A percentile compares a stretch with the other conserved stretches of the same genome.
phyloP scores from a whole-genome alignment of 306 rosid species.

The cucumber (Cucumis sativus) region DNA sequence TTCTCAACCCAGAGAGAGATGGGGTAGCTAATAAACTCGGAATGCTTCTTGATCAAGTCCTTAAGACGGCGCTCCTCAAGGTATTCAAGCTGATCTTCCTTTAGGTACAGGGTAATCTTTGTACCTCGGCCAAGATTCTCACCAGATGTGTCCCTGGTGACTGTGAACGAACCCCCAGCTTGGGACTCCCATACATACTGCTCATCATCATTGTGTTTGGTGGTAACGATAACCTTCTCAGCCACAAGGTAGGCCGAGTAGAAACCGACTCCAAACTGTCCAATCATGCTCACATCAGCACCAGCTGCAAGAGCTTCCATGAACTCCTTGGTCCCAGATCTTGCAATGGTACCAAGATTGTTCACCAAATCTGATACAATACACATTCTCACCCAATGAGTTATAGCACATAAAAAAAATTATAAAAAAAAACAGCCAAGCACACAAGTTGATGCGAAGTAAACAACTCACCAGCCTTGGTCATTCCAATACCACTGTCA shows the following conservation, averaged over 20 bases:
- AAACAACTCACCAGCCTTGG: slow-evolving; percentile 2
- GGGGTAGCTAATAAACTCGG: slow-evolving; percentile 23
- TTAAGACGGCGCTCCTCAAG: slow-evolving; percentile 20
- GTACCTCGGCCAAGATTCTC: slow-evolving; percentile 19
- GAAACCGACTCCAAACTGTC: slow-evolving; percentile 1
- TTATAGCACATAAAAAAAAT: not conserved
- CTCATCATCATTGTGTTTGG: slow-evolving; percentile 20
- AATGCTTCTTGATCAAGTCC: slow-evolving; percentile 9
- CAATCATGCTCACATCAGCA: slow-evolving; percentile 3
- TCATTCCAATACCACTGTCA: not conserved
- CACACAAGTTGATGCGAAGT: not conserved
- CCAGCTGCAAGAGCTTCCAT: not conserved
- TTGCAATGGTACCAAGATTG: not conserved
- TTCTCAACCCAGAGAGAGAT: slow-evolving; percentile 22
- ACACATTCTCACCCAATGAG: not conserved
- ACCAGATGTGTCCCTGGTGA: slow-evolving; percentile 14
- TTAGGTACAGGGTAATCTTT: slow-evolving; percentile 18
- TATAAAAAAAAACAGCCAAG: not conserved
- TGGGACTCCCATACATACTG: slow-evolving; percentile 24
- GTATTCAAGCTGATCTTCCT: slow-evolving; percentile 21
- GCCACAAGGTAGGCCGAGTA: slow-evolving; percentile 7
- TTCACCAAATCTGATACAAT: not conserved
- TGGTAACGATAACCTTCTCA: slow-evolving; percentile 11
- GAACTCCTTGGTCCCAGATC: slow-evolving; percentile 4
- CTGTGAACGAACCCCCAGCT: slow-evolving; percentile 22